phyloP scores from a whole-genome alignment of 75 land plant genomes.

The Cupressus sempervirens region DNA sequence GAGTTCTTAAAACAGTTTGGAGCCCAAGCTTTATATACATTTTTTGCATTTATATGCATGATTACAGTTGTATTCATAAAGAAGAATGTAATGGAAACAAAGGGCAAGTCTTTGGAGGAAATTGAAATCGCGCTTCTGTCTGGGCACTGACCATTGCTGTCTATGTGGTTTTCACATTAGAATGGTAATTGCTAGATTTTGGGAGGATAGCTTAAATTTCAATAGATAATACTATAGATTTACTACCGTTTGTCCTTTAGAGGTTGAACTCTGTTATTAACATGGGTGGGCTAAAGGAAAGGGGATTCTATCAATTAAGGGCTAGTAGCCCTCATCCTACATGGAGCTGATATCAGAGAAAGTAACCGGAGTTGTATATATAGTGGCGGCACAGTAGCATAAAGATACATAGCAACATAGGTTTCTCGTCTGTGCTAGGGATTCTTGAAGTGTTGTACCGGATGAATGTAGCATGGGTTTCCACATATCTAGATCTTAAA shows the following conservation, averaged over 20 bases:
- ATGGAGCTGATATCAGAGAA: neutral
- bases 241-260: neutral
- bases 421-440: neutral
- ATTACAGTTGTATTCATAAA: conserved; percentile 72
- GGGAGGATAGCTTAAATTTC: neutral
- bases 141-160: neutral
- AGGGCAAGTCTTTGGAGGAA: conserved; percentile 87
- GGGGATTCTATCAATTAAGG: neutral
- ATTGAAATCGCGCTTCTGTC: conserved; percentile 69
- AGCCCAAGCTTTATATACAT: conserved; percentile 51
- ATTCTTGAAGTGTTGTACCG: neutral
- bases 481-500: neutral
- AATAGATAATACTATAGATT: neutral
- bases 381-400: neutral
- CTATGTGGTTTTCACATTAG: neutral
- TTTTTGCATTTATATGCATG: conserved; percentile 65
- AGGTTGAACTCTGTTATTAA: neutral
- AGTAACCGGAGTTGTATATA: neutral
- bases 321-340: neutral
- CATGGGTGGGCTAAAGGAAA: neutral
- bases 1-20: conserved; percentile 71
- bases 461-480: neutral
- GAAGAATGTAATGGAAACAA: conserved; percentile 75
- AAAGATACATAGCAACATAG: neutral
- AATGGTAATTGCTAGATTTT: neutral